Evolutionary conservation across 139 green algal species (phyloP).

Genomic region (Nannochloris sp.): DNA sequence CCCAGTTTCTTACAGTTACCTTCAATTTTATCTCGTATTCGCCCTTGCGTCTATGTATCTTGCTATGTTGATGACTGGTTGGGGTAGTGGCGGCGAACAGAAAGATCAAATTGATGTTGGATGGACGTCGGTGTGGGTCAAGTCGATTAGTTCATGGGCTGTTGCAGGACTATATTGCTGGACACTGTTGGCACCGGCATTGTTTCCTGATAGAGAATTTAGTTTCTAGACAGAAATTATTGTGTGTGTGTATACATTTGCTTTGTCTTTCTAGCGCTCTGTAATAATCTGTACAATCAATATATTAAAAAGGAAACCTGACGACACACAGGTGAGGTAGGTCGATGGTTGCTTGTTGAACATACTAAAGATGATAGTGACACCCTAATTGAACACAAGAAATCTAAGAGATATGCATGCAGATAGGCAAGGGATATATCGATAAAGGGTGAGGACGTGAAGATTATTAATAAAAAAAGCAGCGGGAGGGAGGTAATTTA

Average conservation of each 20-base stretch:
- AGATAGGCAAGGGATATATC: no score
- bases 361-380: no score
- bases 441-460: no score
- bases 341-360: no score
- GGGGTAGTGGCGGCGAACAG: slow-evolving; percentile 63
- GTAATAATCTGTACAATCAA: background rate
- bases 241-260: background rate
- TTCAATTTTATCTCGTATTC: slow-evolving; percentile 98
- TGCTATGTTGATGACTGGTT: slow-evolving; percentile 96
- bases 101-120: slow-evolving; percentile 87
- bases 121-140: slow-evolving; percentile 93
- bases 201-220: slow-evolving; percentile 88
- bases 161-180: slow-evolving; percentile 82
- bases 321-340: no score
- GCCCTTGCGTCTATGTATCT: slow-evolving; percentile 91
- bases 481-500: no score
- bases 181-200: slow-evolving; percentile 79
- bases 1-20: slow-evolving; percentile 33
- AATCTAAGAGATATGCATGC: no score
- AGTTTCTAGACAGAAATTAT: background rate
- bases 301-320: background rate
- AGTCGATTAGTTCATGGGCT: slow-evolving; percentile 68
- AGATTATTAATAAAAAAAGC: no score
- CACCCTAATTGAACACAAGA: no score
- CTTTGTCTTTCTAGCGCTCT: background rate